phyloP scores from a whole-genome alignment of 176 grass and related monocot genomes.

The Lolium multiflorum region DNA sequence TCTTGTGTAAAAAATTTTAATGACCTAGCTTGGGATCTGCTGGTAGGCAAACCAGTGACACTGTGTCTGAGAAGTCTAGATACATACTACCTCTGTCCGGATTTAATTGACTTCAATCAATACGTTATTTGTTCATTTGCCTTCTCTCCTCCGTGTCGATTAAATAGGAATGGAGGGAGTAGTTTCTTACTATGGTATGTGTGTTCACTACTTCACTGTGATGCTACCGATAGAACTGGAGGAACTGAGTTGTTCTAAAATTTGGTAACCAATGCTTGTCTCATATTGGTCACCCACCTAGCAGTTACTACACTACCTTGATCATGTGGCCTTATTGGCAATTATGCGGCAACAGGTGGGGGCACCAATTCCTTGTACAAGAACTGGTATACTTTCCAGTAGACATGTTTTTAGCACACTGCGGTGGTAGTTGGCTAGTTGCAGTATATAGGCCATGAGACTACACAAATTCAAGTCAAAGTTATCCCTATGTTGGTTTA shows the following conservation, averaged over 20 bases:
- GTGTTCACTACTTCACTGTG: neutral
- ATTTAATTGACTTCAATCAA: too few relatives aligned
- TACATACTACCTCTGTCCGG: too few relatives aligned
- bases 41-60: neutral
- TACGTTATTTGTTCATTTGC: too few relatives aligned
- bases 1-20: neutral
- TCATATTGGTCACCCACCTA: neutral
- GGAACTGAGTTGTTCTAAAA: neutral
- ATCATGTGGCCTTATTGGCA: conserved; percentile 4
- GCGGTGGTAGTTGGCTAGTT: neutral
- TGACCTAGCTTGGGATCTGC: conserved; percentile 11
- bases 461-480: conserved; percentile 5
- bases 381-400: neutral
- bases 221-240: neutral
- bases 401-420: neutral
- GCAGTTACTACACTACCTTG: neutral
- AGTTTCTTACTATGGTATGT: neutral
- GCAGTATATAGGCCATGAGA: neutral
- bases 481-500: neutral
- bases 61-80: conserved; percentile 14
- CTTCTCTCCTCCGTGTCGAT: too few relatives aligned
- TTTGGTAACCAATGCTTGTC: neutral
- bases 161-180: too few relatives aligned
- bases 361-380: neutral
- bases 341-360: neutral